Evolutionary conservation across 2,329 filamentous ascomycete species (phyloP).

Genomic region (Hysterium pulicare): DNA sequence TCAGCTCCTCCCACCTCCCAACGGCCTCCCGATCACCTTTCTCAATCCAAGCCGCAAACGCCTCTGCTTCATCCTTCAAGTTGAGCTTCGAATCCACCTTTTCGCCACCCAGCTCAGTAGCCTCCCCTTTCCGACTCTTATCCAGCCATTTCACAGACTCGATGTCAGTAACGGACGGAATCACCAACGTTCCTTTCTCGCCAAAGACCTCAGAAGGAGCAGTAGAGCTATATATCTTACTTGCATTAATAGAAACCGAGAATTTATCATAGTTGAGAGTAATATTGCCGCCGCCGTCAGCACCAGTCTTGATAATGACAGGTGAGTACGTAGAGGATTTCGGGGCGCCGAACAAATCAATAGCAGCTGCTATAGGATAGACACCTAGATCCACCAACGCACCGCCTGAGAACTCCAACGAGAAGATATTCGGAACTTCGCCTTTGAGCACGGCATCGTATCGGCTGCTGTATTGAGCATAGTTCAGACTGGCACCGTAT

Average conservation of each 20-base stretch:
- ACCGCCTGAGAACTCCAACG: slow-evolving; percentile 46
- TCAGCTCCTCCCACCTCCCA: slow-evolving; percentile 40
- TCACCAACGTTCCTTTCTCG: slow-evolving; percentile 44
- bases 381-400: slow-evolving; percentile 49
- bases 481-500: slow-evolving; percentile 45
- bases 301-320: slow-evolving; percentile 43
- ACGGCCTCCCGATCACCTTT: slow-evolving; percentile 37
- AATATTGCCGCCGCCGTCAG: slow-evolving; percentile 46
- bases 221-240: slow-evolving; percentile 44
- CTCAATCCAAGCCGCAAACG: slow-evolving; percentile 44
- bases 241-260: slow-evolving; percentile 41
- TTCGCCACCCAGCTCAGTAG: slow-evolving; percentile 38
- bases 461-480: slow-evolving; percentile 44
- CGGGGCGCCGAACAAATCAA: slow-evolving; percentile 48
- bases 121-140: slow-evolving; percentile 41
- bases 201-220: slow-evolving; percentile 47
- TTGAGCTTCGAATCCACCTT: slow-evolving; percentile 39
- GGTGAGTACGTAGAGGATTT: slow-evolving; percentile 41
- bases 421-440: slow-evolving; percentile 49
- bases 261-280: slow-evolving; percentile 45
- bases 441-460: slow-evolving; percentile 48
- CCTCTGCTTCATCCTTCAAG: slow-evolving; percentile 46
- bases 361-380: slow-evolving; percentile 47
- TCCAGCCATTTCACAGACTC: slow-evolving; percentile 40
- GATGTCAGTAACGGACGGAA: slow-evolving; percentile 47